Conservation (phyloP, 192 early-diverging fungal species). For the Coemansia sp. region DNA sequence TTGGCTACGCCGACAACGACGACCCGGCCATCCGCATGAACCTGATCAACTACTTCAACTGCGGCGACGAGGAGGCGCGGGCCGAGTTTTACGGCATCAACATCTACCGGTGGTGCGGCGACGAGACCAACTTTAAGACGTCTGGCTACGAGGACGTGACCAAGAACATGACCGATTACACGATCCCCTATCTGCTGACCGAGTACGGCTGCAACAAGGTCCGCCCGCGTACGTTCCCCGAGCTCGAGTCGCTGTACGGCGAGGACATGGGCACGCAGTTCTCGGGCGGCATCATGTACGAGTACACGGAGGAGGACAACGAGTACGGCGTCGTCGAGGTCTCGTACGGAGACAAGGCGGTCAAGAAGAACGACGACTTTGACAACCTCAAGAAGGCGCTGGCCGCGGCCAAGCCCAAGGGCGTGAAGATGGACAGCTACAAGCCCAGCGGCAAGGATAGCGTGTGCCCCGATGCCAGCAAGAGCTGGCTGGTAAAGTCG, state of each 20-base stretch:
- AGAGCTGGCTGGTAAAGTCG: conserved; percentile 52
- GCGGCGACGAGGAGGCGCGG: conserved; percentile 54
- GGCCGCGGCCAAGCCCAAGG: conserved; percentile 46
- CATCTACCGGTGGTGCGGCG: conserved; percentile 71
- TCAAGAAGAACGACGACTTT: conserved; percentile 53
- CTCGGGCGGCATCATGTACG: conserved; percentile 69
- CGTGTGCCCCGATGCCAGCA: conserved; percentile 50
- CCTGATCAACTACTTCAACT: conserved; percentile 65
- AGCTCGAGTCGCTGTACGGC: conserved; percentile 62
- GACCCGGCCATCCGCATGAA: conserved; percentile 59
- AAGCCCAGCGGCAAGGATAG: conserved; percentile 38
- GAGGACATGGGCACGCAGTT: conserved; percentile 58
- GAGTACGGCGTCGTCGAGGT: conserved; percentile 65
- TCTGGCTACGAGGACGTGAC: conserved; percentile 66
- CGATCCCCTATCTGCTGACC: conserved; percentile 63
- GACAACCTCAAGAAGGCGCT: conserved; percentile 52
- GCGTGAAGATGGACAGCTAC: conserved; percentile 54
- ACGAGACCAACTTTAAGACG: conserved; percentile 50
- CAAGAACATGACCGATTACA: conserved; percentile 55
- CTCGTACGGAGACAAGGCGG: conserved; percentile 35
- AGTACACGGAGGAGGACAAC: conserved; percentile 69
- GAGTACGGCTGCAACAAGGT: conserved; percentile 72
- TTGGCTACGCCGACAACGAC: conserved; percentile 71
- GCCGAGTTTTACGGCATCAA: conserved; percentile 73
- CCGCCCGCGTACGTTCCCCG: conserved; percentile 60